Evolutionary conservation across 2,329 filamentous ascomycete species (phyloP).

Genomic region (Calonectria crousiana): DNA sequence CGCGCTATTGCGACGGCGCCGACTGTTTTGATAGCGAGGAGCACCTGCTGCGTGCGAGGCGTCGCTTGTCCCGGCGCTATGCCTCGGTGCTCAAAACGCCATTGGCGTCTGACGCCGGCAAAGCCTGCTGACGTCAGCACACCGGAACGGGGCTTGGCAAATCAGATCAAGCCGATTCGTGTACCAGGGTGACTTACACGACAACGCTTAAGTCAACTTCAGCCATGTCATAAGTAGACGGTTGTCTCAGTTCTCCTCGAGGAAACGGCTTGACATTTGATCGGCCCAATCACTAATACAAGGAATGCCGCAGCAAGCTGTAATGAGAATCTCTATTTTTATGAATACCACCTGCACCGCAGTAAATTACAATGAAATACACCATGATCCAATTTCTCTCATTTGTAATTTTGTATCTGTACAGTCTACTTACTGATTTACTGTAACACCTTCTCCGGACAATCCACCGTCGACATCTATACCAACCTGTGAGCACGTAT

Average conservation of each 20-base stretch:
- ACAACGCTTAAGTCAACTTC: slow-evolving; percentile 5
- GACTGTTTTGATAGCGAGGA: slow-evolving; percentile 12
- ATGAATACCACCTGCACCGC: too few species aligned
- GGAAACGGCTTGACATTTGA: not conserved
- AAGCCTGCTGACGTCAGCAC: slow-evolving; percentile 11
- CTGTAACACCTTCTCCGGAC: slow-evolving; percentile 9
- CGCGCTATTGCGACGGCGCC: slow-evolving; percentile 22
- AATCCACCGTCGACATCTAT: slow-evolving; percentile 27
- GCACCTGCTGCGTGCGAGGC: not conserved
- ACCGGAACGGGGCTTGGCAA: not conserved
- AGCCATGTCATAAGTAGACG: not conserved
- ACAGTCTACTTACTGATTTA: slow-evolving; percentile 17
- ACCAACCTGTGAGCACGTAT: slow-evolving; percentile 18
- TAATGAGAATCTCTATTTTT: not conserved
- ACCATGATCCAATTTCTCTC: not conserved
- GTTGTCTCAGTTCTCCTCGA: too few species aligned
- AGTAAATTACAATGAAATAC: not conserved
- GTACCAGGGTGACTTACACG: not conserved
- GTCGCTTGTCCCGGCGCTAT: not conserved
- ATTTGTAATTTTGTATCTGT: slow-evolving; percentile 11
- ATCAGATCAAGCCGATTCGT: not conserved
- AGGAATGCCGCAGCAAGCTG: not conserved
- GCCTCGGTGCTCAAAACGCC: not conserved
- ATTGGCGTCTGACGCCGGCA: slow-evolving; percentile 8
- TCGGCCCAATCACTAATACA: not conserved